Conservation (phyloP, 331 rosid genomes). For the Quercus phellos region DNA sequence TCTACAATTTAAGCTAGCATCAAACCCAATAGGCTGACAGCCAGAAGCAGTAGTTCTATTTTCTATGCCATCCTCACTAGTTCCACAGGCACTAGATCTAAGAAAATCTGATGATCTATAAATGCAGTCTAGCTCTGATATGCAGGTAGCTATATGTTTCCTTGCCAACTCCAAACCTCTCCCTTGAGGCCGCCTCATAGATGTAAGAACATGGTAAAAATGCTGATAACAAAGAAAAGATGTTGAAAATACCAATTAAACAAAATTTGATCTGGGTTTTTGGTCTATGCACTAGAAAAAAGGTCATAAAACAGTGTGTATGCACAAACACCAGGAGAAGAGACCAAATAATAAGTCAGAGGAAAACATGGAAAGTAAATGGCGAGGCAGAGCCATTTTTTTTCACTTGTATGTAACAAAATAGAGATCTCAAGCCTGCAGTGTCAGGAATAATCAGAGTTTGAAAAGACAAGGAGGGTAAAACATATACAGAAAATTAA, state of each 20-base stretch:
- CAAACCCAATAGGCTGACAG: slow-evolving; percentile 87
- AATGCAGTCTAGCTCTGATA: slow-evolving; percentile 58
- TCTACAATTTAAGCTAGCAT: slow-evolving; percentile 83
- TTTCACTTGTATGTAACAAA: neutral
- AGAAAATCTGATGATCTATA: slow-evolving; percentile 65
- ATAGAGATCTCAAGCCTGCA: neutral
- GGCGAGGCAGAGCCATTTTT: neutral
- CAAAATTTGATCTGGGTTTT: neutral
- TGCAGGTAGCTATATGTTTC: slow-evolving; percentile 79
- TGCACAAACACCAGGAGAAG: slow-evolving; percentile 9
- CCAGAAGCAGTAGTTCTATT: slow-evolving; percentile 83
- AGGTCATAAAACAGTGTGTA: slow-evolving; percentile 8
- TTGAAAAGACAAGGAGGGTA: neutral
- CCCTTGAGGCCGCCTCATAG: slow-evolving; percentile 94
- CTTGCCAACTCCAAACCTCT: slow-evolving; percentile 95
- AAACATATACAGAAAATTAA: neutral
- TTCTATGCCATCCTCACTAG: slow-evolving; percentile 34
- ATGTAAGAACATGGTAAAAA: slow-evolving; percentile 74
- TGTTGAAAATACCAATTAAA: slow-evolving; percentile 19
- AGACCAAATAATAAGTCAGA: neutral
- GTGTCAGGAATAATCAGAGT: neutral
- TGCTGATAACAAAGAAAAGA: slow-evolving; percentile 57
- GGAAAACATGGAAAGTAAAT: neutral
- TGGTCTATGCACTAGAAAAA: slow-evolving; percentile 7
- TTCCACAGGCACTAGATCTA: slow-evolving; percentile 42